Percentiles rank a stretch among this genome's conserved stretches.
Conservation (phyloP, 495 filamentous ascomycete genomes). For the Pyrenula massariospora region DNA sequence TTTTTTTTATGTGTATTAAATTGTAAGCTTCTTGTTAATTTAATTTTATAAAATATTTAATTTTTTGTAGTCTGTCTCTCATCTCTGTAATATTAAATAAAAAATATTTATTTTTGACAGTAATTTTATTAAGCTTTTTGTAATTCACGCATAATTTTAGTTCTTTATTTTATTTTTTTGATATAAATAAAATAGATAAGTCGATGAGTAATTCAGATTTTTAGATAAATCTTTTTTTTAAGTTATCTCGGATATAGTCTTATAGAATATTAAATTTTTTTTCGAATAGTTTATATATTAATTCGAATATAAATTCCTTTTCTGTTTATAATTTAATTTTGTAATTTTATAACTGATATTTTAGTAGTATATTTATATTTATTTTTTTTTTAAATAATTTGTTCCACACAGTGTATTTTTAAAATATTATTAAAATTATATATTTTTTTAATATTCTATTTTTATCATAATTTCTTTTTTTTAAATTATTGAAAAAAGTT, state of each 20-base stretch:
- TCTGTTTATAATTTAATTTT: too few species aligned
- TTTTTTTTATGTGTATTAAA: not conserved
- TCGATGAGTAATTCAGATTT: too few species aligned
- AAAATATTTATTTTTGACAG: not conserved
- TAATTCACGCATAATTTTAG: not conserved
- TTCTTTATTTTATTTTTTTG: not conserved
- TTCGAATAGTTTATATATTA: not conserved
- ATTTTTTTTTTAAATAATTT: not conserved
- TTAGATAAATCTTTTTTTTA: too few species aligned
- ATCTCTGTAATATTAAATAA: not conserved
- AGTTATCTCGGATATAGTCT: not conserved
- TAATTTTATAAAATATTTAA: not conserved
- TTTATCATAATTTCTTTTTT: not conserved
- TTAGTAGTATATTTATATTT: not conserved
- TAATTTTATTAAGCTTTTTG: not conserved
- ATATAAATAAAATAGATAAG: too few species aligned
- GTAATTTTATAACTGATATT: not conserved
- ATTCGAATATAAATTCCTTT: too few species aligned
- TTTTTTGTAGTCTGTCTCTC: not conserved
- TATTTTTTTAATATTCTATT: not conserved
- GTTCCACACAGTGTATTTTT: not conserved
- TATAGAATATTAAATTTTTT: not conserved
- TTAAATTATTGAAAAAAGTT: too few species aligned
- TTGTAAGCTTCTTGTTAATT: not conserved
- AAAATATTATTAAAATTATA: not conserved